Percentiles rank a stretch among this genome's conserved stretches.
Conservation (phyloP, 345 rosid genomes). For the Mercurialis annua region DNA sequence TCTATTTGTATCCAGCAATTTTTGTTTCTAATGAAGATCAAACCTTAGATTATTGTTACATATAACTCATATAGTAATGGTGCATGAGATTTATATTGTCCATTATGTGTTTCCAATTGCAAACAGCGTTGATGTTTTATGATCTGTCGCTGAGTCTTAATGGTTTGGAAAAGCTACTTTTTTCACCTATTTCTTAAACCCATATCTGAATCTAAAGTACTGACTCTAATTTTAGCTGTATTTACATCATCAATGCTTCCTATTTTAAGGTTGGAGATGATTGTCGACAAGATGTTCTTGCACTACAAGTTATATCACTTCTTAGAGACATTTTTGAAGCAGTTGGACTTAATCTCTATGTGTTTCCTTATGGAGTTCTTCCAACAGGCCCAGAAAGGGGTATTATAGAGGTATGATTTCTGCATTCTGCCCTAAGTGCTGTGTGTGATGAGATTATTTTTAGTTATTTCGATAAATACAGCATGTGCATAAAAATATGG, state of each 20-base stretch:
- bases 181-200: background rate
- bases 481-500: background rate
- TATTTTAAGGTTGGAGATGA: slow-evolving; percentile 91
- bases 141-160: background rate
- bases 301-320: slow-evolving; percentile 95
- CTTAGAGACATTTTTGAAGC: slow-evolving; percentile 89
- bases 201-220: background rate
- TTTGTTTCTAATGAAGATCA: no score
- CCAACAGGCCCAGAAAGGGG: slow-evolving; percentile 98
- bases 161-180: background rate
- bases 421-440: background rate
- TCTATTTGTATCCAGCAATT: no score
- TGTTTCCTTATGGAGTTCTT: slow-evolving; percentile 97
- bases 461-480: background rate
- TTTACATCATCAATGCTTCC: slow-evolving; percentile 13
- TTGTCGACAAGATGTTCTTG: slow-evolving; percentile 99
- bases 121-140: background rate
- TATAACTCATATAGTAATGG: background rate
- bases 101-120: background rate
- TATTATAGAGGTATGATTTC: slow-evolving; percentile 75
- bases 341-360: slow-evolving; percentile 76
- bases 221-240: background rate
- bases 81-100: background rate
- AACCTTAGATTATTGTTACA: no score
- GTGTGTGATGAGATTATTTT: background rate